These are phyloP conservation scores for Solanum neorickii DNA, from an alignment of 257 asterid genomes.

Conservation along the genomic window DNA sequence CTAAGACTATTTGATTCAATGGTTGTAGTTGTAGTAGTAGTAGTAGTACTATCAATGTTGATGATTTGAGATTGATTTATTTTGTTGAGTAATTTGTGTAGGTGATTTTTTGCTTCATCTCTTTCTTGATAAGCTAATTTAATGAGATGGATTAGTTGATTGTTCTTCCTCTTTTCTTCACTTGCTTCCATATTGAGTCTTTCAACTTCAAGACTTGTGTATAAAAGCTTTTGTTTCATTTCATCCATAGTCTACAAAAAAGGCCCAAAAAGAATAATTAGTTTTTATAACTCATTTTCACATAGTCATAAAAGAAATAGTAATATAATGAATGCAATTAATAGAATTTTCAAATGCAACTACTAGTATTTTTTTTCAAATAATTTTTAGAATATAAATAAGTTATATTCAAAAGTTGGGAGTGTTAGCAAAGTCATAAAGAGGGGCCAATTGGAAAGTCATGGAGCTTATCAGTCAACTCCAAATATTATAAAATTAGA, in stretches of 20 bases:
- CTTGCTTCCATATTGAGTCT: slow-evolving; percentile 16
- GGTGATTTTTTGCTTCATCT: slow-evolving; percentile 27
- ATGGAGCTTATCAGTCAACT: neutral
- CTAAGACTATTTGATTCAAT: slow-evolving; percentile 63
- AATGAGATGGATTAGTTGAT: slow-evolving; percentile 12
- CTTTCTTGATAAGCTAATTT: slow-evolving; percentile 19
- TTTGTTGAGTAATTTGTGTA: slow-evolving; percentile 35
- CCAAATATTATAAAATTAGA: neutral
- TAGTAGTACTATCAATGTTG: slow-evolving; percentile 10
- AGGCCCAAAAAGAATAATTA: neutral
- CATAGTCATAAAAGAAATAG: neutral
- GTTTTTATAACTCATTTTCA: neutral
- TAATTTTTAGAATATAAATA: neutral
- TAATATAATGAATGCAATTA: neutral
- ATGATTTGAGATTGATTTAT: slow-evolving; percentile 10
- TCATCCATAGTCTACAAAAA: slow-evolving; percentile 24
- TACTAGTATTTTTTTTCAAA: neutral
- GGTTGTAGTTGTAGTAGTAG: neutral
- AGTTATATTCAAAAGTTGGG: neutral
- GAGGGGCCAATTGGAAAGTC: neutral
- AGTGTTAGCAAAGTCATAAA: neutral
- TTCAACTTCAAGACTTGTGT: slow-evolving; percentile 16
- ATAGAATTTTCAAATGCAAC: neutral
- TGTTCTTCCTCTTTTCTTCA: slow-evolving; percentile 21
- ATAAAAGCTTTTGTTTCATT: slow-evolving; percentile 19